Evolutionary conservation across 768 basidiomycete genomes (phyloP), one percentile per base, ranked within the genome.

Genomic region (Suillus subalutaceus): DNA sequence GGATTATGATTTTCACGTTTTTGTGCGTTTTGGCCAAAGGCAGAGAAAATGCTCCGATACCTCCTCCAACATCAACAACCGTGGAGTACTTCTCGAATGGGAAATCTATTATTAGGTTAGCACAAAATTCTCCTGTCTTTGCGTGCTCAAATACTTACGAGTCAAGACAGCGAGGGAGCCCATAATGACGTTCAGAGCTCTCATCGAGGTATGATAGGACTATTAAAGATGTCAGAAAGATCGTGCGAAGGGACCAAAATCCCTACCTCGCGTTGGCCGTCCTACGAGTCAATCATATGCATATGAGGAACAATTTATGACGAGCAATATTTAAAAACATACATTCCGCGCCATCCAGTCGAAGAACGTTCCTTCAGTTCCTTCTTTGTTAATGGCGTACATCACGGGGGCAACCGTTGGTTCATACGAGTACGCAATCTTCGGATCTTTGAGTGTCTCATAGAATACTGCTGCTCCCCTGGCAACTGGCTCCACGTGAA

Each of bases 21-120:
- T 77, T 72, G 62, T 76, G 68, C 26, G 32, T 70, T 38, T 73
- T 72, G 3, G 70, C 71, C 3, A 81, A 71, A 3, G 73, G 71
- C 18, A 81, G 63, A 26, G 75, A 70, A 38, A 75, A 72, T 13
- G 72, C 67, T 10, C 79, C 79, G 20, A 77, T 71, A 8, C 79
- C 73, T 52, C 79, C 79, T 12, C 78, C 79, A 4, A 80, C 71
- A 59, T 80, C 79, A 30, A 79, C 76, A 9, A 79, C 63, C 8
- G 72, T 72, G 0, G 77, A 72, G 56, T 72, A 71, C 32, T 68
- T 68, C 12, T 64, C 65, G 59, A 79, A 81, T 8, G 80, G 76
- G 62, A 72, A 80, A 0, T 68, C 80, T 79, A 30, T 46, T 46
- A 23, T 16, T 1, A 6, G 15, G 15, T 66, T 1, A 67, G 56